Conservation (phyloP, 2,329 filamentous ascomycete species). For the Parascedosporium putredinis region DNA sequence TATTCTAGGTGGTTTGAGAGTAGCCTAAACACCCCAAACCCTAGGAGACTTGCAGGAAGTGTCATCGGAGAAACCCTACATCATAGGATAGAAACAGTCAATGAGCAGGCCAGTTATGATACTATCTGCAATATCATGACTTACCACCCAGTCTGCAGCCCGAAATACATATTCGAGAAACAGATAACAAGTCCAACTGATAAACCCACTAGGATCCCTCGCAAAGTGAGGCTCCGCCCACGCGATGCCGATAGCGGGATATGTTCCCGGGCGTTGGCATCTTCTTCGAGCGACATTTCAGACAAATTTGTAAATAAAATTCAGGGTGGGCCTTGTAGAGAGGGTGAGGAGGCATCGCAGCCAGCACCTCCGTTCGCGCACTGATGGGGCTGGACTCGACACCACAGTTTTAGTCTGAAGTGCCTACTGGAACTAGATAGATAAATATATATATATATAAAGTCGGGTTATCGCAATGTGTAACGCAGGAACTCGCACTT, state of each 20-base stretch:
- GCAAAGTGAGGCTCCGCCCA: conserved; percentile 69
- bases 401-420: no score
- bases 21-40: conserved; percentile 85
- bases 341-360: no score
- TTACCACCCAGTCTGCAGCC: conserved; percentile 66
- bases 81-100: not conserved
- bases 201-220: conserved; percentile 70
- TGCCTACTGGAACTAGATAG: no score
- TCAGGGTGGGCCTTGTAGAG: no score
- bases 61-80: conserved; percentile 67
- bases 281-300: conserved; percentile 3
- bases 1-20: conserved; percentile 61
- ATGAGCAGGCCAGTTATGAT: not conserved
- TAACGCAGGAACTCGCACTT: no score
- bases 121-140: conserved; percentile 1
- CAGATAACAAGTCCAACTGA: conserved; percentile 83
- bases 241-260: conserved; percentile 11
- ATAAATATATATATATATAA: no score
- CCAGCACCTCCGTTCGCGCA: no score
- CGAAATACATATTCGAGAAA: conserved; percentile 98
- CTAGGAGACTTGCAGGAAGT: conserved; percentile 90
- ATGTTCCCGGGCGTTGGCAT: not conserved
- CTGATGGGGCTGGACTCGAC: no score
- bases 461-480: no score
- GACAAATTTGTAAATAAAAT: no score